Evolutionary conservation across 345 rosid species (phyloP).

Genomic region (Jatropha curcas): DNA sequence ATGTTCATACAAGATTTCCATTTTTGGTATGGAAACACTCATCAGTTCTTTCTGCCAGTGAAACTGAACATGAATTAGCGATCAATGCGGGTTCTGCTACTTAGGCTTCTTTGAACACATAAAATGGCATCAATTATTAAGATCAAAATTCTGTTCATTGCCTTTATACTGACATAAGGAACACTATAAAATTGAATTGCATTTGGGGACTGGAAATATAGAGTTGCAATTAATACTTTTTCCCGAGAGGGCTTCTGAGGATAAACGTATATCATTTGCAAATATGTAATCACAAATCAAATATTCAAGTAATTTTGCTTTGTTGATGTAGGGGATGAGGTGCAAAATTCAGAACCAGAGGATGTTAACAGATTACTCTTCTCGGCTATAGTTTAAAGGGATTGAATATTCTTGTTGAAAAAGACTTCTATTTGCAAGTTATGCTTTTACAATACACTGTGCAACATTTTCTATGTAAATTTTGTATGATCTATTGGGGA

Average conservation of each 20-base stretch:
- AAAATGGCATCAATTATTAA: not conserved
- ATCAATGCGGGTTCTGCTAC: not conserved
- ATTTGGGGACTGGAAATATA: not conserved
- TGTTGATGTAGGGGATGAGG: constrained; percentile 50
- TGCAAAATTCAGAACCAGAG: constrained; percentile 49
- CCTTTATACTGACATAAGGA: not conserved
- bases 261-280: not conserved
- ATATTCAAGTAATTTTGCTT: not conserved
- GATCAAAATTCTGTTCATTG: not conserved
- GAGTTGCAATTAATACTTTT: not conserved
- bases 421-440: not conserved
- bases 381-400: constrained; percentile 64
- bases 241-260: not conserved
- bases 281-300: not conserved
- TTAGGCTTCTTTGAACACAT: not conserved
- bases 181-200: not conserved
- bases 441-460: too few species aligned
- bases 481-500: too few species aligned
- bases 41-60: not conserved
- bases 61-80: not conserved
- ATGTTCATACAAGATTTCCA: not conserved
- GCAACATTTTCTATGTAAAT: too few species aligned
- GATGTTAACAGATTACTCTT: constrained; percentile 76
- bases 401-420: constrained; percentile 20
- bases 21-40: not conserved